These are phyloP conservation scores for Colletotrichum sp. DNA, from an alignment of 2,329 filamentous ascomycete species.

Conservation along the genomic window DNA sequence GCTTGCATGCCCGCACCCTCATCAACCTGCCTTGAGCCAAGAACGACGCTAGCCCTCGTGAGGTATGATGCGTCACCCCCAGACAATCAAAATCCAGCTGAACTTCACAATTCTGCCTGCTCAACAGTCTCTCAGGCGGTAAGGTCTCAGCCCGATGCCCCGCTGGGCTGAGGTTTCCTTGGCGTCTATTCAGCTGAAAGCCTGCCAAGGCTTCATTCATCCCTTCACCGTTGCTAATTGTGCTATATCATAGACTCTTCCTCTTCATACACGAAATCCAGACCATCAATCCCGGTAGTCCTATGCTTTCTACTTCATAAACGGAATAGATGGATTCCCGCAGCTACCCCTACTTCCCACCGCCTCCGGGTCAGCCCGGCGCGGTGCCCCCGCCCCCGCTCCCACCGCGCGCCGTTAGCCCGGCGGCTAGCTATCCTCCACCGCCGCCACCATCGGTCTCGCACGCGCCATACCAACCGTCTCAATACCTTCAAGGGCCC, in stretches of 20 bases:
- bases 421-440: background rate
- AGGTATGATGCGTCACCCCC: background rate
- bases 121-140: background rate
- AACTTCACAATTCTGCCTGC: background rate
- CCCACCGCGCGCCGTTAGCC: background rate
- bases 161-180: background rate
- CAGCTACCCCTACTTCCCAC: background rate
- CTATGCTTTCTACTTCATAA: background rate
- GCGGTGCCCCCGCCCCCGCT: background rate
- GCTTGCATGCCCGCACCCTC: fast-evolving
- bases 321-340: background rate
- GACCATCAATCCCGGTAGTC: background rate
- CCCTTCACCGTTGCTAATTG: background rate
- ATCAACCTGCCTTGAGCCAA: background rate
- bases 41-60: background rate
- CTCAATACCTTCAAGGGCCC: background rate
- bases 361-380: background rate
- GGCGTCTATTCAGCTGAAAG: background rate
- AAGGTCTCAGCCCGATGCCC: background rate
- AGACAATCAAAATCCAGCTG: background rate
- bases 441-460: background rate
- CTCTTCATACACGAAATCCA: background rate
- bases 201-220: background rate
- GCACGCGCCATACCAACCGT: background rate
- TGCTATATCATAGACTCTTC: background rate